These are phyloP conservation scores for Apiospora saccharicola DNA, from an alignment of 2,329 filamentous ascomycete genomes.

Conservation along the genomic window DNA sequence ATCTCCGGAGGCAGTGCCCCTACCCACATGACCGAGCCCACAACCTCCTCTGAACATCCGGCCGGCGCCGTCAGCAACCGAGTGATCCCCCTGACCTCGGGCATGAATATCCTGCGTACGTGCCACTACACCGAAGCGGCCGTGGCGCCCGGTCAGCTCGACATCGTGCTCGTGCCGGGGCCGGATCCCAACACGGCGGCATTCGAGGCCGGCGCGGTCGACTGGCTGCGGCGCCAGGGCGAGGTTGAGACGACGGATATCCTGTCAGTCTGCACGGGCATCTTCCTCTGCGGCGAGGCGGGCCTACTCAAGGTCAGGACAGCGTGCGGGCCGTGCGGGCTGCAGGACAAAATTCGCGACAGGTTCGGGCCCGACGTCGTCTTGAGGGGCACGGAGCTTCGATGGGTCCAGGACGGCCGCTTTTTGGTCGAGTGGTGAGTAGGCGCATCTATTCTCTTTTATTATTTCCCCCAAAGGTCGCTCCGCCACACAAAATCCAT, in stretches of 20 bases:
- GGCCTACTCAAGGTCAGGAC: constrained; percentile 55
- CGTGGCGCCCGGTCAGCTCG: constrained; percentile 58
- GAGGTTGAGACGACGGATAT: constrained; percentile 52
- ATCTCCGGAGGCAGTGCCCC: constrained; percentile 46
- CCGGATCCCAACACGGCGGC: constrained; percentile 48
- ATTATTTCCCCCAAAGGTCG: not conserved
- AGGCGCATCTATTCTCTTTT: constrained; percentile 17
- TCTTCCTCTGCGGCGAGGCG: constrained; percentile 55
- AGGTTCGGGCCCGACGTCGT: constrained; percentile 48
- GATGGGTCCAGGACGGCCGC: constrained; percentile 61
- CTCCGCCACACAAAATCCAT: not conserved
- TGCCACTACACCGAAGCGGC: constrained; percentile 53
- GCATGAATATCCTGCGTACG: constrained; percentile 48
- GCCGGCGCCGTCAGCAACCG: not conserved
- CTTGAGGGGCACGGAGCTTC: constrained; percentile 53
- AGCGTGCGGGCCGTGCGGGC: constrained; percentile 54
- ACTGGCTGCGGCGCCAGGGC: constrained; percentile 53
- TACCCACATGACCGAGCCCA: not conserved
- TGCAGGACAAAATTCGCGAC: constrained; percentile 49
- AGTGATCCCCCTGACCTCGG: constrained; percentile 51
- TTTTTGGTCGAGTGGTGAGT: constrained; percentile 63
- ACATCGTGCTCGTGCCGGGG: constrained; percentile 60
- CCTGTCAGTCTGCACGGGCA: constrained; percentile 60
- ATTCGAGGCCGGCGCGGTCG: constrained; percentile 43
- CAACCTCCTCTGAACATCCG: not conserved